These are phyloP conservation scores for Fragaria iinumae DNA, from an alignment of 306 rosid genomes.

Conservation along the genomic window DNA sequence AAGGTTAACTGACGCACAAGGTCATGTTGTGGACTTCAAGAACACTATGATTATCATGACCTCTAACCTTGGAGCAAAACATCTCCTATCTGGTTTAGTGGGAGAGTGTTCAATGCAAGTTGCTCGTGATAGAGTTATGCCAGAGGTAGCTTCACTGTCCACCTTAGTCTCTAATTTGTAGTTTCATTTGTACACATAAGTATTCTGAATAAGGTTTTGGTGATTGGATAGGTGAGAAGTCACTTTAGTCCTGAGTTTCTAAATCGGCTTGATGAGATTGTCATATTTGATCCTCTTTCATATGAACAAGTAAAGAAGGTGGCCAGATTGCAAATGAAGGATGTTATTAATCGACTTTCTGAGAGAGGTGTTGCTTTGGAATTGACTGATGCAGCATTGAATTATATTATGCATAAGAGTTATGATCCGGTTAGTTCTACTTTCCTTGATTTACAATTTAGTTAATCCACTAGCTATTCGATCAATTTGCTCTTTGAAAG, in stretches of 20 bases:
- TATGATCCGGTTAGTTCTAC: constrained; percentile 74
- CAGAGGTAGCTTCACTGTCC: constrained; percentile 41
- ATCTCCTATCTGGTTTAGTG: constrained; percentile 63
- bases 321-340: constrained; percentile 89
- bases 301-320: constrained; percentile 78
- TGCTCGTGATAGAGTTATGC: constrained; percentile 73
- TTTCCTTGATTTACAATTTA: background rate
- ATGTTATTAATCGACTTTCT: constrained; percentile 68
- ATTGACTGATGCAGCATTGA: constrained; percentile 79
- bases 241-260: constrained; percentile 86
- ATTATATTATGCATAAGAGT: constrained; percentile 60
- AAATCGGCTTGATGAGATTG: constrained; percentile 73
- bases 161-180: background rate
- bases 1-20: constrained; percentile 86
- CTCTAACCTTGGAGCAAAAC: constrained; percentile 88
- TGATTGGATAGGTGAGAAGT: constrained; percentile 46
- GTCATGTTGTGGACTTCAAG: constrained; percentile 77
- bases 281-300: constrained; percentile 82
- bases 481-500: too few relatives aligned
- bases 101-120: constrained; percentile 75
- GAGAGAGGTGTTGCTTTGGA: constrained; percentile 78
- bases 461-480: background rate
- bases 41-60: constrained; percentile 89
- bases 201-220: background rate
- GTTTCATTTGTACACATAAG: background rate